phyloP scores from a whole-genome alignment of 1,284 basidiomycete species.

The Apiotrichum montevideense region DNA sequence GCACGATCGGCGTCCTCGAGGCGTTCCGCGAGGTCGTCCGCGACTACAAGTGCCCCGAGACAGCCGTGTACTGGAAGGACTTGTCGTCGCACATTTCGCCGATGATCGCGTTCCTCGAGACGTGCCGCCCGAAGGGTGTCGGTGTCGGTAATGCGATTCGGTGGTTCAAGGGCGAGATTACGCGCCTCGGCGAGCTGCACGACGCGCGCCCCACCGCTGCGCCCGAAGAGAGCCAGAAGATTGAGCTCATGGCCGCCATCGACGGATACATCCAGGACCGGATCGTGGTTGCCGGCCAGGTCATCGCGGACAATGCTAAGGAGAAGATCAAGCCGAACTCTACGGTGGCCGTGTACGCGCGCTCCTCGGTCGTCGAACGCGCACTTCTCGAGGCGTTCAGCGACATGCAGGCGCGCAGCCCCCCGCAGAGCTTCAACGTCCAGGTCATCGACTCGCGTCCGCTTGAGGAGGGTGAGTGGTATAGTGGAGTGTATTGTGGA shows the following conservation, averaged over 20 bases:
- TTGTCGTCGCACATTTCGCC: constrained; percentile 42
- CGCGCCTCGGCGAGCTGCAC: constrained; percentile 75
- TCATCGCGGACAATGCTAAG: constrained; percentile 81
- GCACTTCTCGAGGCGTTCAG: constrained; percentile 68
- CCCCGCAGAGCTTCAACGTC: constrained; percentile 74
- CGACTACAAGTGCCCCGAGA: constrained; percentile 42
- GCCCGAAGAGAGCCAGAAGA: constrained; percentile 84
- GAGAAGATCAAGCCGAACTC: constrained; percentile 93
- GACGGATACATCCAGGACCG: constrained; percentile 91
- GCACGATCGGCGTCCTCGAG: constrained; percentile 49
- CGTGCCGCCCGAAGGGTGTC: constrained; percentile 46
- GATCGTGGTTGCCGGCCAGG: constrained; percentile 86
- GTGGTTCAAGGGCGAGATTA: constrained; percentile 94
- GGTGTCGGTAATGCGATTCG: constrained; percentile 48
- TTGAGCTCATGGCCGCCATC: constrained; percentile 74
- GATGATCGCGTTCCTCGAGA: constrained; percentile 47
- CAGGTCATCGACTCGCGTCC: constrained; percentile 93
- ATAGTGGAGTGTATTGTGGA: too few species aligned
- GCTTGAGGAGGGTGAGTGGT: constrained; percentile 69
- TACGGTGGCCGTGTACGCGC: constrained; percentile 85
- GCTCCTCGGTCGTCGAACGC: constrained; percentile 90
- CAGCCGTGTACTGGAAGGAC: constrained; percentile 44
- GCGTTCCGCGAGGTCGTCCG: constrained; percentile 49
- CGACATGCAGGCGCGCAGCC: constrained; percentile 51
- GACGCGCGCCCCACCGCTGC: constrained; percentile 71